Evolutionary conservation across 1,139 yeast species (phyloP).

Genomic region (Debaryomyces coudertii): DNA sequence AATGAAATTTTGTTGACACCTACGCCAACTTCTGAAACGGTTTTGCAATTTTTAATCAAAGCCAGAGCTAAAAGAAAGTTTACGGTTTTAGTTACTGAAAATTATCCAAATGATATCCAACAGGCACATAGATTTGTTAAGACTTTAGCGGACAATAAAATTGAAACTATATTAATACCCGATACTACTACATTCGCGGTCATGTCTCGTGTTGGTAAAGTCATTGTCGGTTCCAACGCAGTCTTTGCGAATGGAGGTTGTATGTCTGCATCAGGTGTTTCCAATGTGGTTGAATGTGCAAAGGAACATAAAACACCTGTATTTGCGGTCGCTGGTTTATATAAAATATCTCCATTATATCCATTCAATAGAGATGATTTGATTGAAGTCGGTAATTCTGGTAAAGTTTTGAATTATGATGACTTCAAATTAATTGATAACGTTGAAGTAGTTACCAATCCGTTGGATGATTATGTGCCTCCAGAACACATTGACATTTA

Average conservation of each 20-base stretch:
- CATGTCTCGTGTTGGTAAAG: conserved; percentile 97
- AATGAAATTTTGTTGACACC: conserved; percentile 91
- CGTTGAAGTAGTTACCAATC: conserved; percentile 82
- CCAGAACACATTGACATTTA: conserved; percentile 95
- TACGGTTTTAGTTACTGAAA: conserved; percentile 90
- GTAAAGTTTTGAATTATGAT: conserved; percentile 73
- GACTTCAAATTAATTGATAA: conserved; percentile 67
- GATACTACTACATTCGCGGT: conserved; percentile 93
- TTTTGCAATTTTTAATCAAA: conserved; percentile 79
- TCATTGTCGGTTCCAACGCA: conserved; percentile 85
- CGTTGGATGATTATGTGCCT: conserved; percentile 87
- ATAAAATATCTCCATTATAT: conserved; percentile 89
- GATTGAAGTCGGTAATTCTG: conserved; percentile 93
- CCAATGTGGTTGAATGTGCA: conserved; percentile 94
- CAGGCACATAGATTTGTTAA: conserved; percentile 80
- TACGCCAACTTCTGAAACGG: conserved; percentile 90
- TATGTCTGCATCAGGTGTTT: conserved; percentile 85
- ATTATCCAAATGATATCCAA: conserved; percentile 82
- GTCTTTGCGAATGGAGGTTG: conserved; percentile 98
- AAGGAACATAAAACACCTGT: conserved; percentile 94
- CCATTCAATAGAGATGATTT: conserved; percentile 89
- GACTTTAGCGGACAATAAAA: conserved; percentile 78
- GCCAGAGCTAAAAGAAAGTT: conserved; percentile 91
- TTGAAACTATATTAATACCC: conserved; percentile 89
- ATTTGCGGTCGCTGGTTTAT: conserved; percentile 91